Evolutionary conservation across 768 basidiomycete species (phyloP).

Genomic region (Hygrophoropsis aurantiaca): DNA sequence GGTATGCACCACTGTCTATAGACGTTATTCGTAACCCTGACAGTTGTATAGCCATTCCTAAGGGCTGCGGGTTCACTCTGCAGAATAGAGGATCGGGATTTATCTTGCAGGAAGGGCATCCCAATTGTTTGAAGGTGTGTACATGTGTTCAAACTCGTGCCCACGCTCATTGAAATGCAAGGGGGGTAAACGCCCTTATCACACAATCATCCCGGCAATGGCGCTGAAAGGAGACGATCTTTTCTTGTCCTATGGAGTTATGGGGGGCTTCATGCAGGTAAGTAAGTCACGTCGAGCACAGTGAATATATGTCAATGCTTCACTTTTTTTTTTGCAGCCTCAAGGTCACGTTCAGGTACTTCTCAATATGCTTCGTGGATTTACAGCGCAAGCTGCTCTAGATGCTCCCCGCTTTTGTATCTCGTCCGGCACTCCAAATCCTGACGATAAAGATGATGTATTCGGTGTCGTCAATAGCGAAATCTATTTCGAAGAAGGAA

Average conservation of each 20-base stretch:
- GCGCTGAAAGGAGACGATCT: slow-evolving; percentile 77
- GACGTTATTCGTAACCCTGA: not conserved
- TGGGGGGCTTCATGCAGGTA: slow-evolving; percentile 91
- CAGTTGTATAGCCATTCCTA: slow-evolving; percentile 67
- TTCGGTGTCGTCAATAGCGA: slow-evolving; percentile 73
- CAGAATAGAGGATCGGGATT: slow-evolving; percentile 94
- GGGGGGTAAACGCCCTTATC: slow-evolving; percentile 86
- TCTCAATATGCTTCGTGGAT: slow-evolving; percentile 85
- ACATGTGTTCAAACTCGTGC: no score
- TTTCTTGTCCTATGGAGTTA: slow-evolving; percentile 87
- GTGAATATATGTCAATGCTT: not conserved
- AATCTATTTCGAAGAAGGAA: slow-evolving; percentile 87
- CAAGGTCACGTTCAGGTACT: slow-evolving; percentile 97
- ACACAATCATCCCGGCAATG: slow-evolving; percentile 93
- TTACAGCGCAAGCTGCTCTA: slow-evolving; percentile 83
- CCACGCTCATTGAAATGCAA: slow-evolving; percentile 24
- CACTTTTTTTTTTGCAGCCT: slow-evolving; percentile 62
- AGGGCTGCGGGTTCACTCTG: slow-evolving; percentile 93
- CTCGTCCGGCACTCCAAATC: slow-evolving; percentile 74
- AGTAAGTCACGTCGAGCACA: slow-evolving; percentile 1
- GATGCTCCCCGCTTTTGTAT: slow-evolving; percentile 98
- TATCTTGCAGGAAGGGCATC: slow-evolving; percentile 74
- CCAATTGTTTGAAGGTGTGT: slow-evolving; percentile 75
- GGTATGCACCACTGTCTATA: slow-evolving; percentile 39
- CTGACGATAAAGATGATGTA: slow-evolving; percentile 42